phyloP scores from a whole-genome alignment of 169 alveolate species.

The Plasmodium cynomolgi region DNA sequence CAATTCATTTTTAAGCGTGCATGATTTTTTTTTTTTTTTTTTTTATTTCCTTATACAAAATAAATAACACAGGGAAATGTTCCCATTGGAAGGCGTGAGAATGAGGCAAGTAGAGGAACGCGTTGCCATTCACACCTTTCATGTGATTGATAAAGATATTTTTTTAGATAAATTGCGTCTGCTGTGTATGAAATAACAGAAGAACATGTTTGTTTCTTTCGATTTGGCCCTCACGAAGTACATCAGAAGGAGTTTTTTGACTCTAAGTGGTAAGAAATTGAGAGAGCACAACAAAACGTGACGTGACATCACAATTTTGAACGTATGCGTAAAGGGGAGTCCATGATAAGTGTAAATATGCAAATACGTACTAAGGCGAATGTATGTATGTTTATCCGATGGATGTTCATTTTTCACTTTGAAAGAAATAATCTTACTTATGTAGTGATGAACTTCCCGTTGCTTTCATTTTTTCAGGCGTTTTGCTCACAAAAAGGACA shows the following conservation, averaged over 20 bases:
- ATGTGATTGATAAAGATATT: background rate
- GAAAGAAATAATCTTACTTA: background rate
- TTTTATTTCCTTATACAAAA: background rate
- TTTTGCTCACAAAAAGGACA: conserved; percentile 66
- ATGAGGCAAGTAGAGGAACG: background rate
- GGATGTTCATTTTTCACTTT: background rate
- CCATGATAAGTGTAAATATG: background rate
- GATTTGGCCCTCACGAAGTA: background rate
- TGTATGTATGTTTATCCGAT: background rate
- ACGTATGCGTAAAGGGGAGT: background rate
- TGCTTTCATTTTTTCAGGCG: conserved; percentile 35
- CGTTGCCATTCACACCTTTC: background rate
- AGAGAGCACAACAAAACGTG: background rate
- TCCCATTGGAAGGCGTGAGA: background rate
- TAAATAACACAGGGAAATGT: background rate
- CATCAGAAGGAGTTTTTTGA: background rate
- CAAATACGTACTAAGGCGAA: background rate
- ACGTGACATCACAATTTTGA: background rate
- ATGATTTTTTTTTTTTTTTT: background rate
- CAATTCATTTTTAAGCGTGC: background rate
- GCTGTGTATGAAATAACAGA: background rate
- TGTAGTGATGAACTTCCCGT: background rate
- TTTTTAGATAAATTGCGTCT: background rate
- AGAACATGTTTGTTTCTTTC: background rate
- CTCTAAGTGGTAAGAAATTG: conserved; percentile 1